phyloP scores from a whole-genome alignment of 2,329 filamentous ascomycete species.

The Paecilomyces formosus region DNA sequence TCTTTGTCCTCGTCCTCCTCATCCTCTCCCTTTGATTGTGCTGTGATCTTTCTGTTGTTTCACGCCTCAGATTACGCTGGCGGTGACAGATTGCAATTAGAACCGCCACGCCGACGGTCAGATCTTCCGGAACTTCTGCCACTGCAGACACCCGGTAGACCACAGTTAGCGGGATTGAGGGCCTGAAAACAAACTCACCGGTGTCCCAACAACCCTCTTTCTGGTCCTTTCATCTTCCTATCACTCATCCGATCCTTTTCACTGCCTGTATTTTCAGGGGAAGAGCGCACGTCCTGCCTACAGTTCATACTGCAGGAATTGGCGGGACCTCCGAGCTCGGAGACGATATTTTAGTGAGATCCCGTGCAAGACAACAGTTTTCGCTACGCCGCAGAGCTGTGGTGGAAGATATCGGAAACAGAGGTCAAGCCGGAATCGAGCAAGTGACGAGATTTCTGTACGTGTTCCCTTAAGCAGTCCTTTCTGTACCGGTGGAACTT shows the following conservation, averaged over 20 bases:
- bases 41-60: neutral
- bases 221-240: neutral
- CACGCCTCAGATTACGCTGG: neutral
- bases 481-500: neutral
- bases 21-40: neutral
- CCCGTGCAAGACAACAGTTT: neutral
- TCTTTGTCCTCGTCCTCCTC: neutral
- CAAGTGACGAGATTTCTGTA: neutral
- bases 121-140: neutral
- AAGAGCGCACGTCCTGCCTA: neutral
- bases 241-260: neutral
- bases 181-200: neutral
- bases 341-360: conserved; percentile 36
- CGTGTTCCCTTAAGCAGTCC: neutral
- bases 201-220: neutral
- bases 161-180: neutral
- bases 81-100: neutral
- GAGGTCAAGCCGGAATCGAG: neutral
- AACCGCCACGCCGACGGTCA: neutral
- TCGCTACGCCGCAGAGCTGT: neutral
- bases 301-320: conserved; percentile 48
- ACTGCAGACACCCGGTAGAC: neutral
- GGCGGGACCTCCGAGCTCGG: conserved; percentile 42
- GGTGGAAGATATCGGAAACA: neutral
- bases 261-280: neutral